phyloP scores from a whole-genome alignment of 352 stramenopile genomes.

The Globisporangium splendens region DNA sequence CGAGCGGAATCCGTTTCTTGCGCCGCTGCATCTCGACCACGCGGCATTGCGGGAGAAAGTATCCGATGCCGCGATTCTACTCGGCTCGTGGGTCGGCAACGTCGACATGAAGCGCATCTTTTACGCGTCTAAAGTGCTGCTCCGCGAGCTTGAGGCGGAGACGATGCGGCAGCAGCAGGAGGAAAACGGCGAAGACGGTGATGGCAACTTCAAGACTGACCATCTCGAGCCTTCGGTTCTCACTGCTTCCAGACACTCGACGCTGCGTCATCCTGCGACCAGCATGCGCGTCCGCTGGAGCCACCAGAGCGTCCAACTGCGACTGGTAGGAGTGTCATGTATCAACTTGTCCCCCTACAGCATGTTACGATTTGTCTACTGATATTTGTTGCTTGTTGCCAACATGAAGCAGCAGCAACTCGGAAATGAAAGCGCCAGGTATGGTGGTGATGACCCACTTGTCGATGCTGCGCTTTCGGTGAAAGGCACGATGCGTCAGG shows the following conservation, averaged over 20 bases:
- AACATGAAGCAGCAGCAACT: background rate
- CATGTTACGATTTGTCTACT: too few species aligned
- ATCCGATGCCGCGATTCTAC: conserved; percentile 18
- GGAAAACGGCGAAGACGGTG: background rate
- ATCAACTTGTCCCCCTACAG: too few species aligned
- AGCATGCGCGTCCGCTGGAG: conserved; percentile 37
- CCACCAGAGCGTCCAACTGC: conserved; percentile 25
- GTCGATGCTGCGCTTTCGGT: background rate
- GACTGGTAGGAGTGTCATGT: background rate
- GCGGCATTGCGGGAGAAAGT: conserved; percentile 30
- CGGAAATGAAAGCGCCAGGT: background rate
- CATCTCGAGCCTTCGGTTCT: conserved; percentile 7
- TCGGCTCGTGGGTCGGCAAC: conserved; percentile 42
- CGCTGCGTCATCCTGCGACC: background rate
- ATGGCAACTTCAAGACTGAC: background rate
- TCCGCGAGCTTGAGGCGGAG: conserved; percentile 35
- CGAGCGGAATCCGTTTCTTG: conserved; percentile 64
- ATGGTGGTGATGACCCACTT: background rate
- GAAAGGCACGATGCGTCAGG: conserved; percentile 33
- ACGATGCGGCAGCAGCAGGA: background rate
- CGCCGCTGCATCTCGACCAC: conserved; percentile 56
- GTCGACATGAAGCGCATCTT: conserved; percentile 64
- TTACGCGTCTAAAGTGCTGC: conserved; percentile 37
- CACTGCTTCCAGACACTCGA: conserved; percentile 13
- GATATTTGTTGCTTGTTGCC: background rate